These are phyloP conservation scores for Diatrype stigma DNA, from an alignment of 2,329 filamentous ascomycete genomes.

Conservation along the genomic window DNA sequence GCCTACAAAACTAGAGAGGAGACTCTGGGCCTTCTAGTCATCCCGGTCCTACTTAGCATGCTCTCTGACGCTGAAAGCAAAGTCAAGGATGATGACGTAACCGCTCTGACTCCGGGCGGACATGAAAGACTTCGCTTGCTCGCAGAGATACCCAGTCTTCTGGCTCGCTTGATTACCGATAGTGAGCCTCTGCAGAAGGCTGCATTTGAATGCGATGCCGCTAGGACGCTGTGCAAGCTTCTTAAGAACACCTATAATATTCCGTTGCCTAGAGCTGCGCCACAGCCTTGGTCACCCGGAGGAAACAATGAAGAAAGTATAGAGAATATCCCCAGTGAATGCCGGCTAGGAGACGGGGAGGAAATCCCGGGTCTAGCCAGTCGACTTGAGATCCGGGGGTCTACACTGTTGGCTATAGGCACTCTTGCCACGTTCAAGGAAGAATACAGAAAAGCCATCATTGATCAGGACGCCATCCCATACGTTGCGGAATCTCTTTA, in stretches of 20 bases:
- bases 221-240: constrained; percentile 43
- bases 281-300: constrained; percentile 34
- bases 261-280: constrained; percentile 27
- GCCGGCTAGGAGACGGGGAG: constrained; percentile 57
- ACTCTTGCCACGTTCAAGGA: constrained; percentile 79
- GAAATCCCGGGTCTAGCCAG: constrained; percentile 59
- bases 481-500: constrained; percentile 79
- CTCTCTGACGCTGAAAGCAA: constrained; percentile 49
- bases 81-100: constrained; percentile 31
- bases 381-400: constrained; percentile 71
- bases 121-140: constrained; percentile 49
- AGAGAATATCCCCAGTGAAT: constrained; percentile 30
- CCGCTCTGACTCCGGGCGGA: constrained; percentile 17
- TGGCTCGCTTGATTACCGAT: constrained; percentile 76
- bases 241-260: constrained; percentile 49
- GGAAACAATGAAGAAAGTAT: constrained; percentile 26
- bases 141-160: constrained; percentile 68
- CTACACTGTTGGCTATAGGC: constrained; percentile 73
- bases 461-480: constrained; percentile 74
- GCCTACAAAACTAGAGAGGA: constrained; percentile 60
- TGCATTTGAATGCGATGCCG: constrained; percentile 62
- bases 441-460: constrained; percentile 75
- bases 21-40: constrained; percentile 61
- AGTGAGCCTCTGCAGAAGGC: constrained; percentile 76
- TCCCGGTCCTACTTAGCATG: constrained; percentile 66